Percentiles rank a stretch among this genome's conserved stretches.
These are phyloP conservation scores for Allium sativum DNA, from an alignment of 106 monocot genomes.

Conservation along the genomic window DNA sequence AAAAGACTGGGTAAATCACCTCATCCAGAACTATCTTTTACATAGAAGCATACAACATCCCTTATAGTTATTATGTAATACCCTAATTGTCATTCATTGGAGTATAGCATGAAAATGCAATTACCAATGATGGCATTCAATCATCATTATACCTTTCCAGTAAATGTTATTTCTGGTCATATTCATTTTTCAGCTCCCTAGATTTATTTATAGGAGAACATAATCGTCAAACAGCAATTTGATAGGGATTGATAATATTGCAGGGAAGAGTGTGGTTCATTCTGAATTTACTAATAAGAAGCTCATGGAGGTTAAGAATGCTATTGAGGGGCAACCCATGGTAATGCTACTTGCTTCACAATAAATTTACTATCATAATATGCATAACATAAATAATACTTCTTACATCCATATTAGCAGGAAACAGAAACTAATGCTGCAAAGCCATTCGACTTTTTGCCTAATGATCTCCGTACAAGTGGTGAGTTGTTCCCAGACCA, in stretches of 20 bases:
- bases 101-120: background rate
- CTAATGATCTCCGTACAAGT: slow-evolving; percentile 13
- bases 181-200: no score
- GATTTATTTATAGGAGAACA: background rate
- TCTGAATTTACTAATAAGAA: slow-evolving; percentile 62
- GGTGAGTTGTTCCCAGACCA: slow-evolving; percentile 11
- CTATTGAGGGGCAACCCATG: slow-evolving; percentile 37
- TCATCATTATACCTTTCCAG: no score
- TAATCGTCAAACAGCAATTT: background rate
- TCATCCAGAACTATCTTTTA: background rate
- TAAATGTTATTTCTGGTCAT: no score
- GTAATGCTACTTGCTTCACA: slow-evolving; percentile 10
- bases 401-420: slow-evolving; percentile 15
- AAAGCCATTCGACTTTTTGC: slow-evolving; percentile 38
- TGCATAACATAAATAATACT: background rate
- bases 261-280: slow-evolving; percentile 83
- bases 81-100: background rate
- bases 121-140: background rate
- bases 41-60: background rate
- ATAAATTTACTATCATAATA: background rate
- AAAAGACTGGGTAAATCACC: slow-evolving; percentile 43
- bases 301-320: slow-evolving; percentile 55
- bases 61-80: background rate
- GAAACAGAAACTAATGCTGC: slow-evolving; percentile 15
- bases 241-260: background rate